Conservation (phyloP, 768 basidiomycete genomes). For the Myochromella boudieri region DNA sequence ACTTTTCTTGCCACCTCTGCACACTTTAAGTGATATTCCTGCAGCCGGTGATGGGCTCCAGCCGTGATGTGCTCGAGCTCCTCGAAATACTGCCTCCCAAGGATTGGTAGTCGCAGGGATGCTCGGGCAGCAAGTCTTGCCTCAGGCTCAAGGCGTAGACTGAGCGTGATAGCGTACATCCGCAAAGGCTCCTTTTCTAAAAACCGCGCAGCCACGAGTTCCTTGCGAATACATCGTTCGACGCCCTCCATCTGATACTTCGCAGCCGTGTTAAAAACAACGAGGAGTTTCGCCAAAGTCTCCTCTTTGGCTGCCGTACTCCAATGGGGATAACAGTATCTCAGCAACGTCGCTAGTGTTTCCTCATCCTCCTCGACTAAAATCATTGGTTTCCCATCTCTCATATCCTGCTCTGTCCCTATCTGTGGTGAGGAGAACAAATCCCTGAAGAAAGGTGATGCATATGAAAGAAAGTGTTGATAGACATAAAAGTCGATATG, state of each 20-base stretch:
- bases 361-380: constrained; percentile 8
- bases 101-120: constrained; percentile 18
- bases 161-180: constrained; percentile 20
- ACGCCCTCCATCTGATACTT: constrained; percentile 27
- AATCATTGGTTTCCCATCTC: constrained; percentile 7
- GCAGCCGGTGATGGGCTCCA: constrained; percentile 26
- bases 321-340: constrained; percentile 1
- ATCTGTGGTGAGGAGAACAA: constrained; percentile 9
- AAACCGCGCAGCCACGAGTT: constrained; percentile 15
- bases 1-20: constrained; percentile 15
- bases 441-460: constrained; percentile 10
- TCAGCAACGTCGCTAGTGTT: background rate
- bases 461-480: constrained; percentile 6
- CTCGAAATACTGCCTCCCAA: constrained; percentile 20
- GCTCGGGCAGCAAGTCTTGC: constrained; percentile 17
- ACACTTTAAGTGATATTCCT: constrained; percentile 29
- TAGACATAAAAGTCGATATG: constrained; percentile 8
- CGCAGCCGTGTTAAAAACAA: constrained; percentile 14
- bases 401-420: constrained; percentile 4
- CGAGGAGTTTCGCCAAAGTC: constrained; percentile 13
- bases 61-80: constrained; percentile 32
- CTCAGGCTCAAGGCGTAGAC: constrained; percentile 11
- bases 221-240: constrained; percentile 12
- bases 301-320: background rate
- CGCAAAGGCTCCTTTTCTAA: constrained; percentile 18